phyloP scores from a whole-genome alignment of 78 protist species.

The Planoprotostelium fungivorum region DNA sequence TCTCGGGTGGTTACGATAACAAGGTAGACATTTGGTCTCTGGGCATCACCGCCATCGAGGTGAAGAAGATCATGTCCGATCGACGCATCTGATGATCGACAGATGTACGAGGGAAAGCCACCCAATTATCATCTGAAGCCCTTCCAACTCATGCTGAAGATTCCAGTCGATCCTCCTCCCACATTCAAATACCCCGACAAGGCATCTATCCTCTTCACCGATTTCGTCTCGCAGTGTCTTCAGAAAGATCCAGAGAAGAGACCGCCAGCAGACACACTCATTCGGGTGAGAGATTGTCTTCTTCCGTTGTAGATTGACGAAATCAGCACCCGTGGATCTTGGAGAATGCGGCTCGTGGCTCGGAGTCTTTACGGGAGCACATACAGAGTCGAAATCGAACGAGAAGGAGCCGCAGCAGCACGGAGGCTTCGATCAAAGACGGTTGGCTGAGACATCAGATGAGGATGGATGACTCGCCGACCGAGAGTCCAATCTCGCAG shows the following conservation, averaged over 20 bases:
- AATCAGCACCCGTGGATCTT: too few relatives aligned
- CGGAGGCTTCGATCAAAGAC: too few relatives aligned
- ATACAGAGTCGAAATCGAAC: too few relatives aligned
- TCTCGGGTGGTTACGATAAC: slow-evolving; percentile 30
- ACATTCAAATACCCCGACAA: slow-evolving; percentile 30
- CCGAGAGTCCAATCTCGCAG: too few relatives aligned
- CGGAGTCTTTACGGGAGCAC: too few relatives aligned
- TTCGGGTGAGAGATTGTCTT: not conserved
- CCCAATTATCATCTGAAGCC: slow-evolving; percentile 34
- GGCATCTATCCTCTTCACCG: slow-evolving; percentile 51
- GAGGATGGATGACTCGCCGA: too few relatives aligned
- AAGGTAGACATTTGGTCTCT: slow-evolving; percentile 57
- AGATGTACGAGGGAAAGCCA: slow-evolving; percentile 26
- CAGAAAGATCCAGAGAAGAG: slow-evolving; percentile 70
- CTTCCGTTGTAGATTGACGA: too few relatives aligned
- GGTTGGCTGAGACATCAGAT: too few relatives aligned
- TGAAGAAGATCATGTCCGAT: slow-evolving; percentile 2
- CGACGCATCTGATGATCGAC: not conserved
- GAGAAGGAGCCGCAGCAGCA: too few relatives aligned
- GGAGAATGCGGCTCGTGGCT: too few relatives aligned
- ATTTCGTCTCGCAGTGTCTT: slow-evolving; percentile 66
- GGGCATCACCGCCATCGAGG: slow-evolving; percentile 47
- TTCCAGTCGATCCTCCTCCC: slow-evolving; percentile 72
- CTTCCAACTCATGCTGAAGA: slow-evolving; percentile 56
- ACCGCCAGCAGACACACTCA: slow-evolving; percentile 33